Percentiles rank a stretch among this genome's conserved stretches.
phyloP scores from a whole-genome alignment of 2,329 filamentous ascomycete species.

The Stromatinia cepivora region DNA sequence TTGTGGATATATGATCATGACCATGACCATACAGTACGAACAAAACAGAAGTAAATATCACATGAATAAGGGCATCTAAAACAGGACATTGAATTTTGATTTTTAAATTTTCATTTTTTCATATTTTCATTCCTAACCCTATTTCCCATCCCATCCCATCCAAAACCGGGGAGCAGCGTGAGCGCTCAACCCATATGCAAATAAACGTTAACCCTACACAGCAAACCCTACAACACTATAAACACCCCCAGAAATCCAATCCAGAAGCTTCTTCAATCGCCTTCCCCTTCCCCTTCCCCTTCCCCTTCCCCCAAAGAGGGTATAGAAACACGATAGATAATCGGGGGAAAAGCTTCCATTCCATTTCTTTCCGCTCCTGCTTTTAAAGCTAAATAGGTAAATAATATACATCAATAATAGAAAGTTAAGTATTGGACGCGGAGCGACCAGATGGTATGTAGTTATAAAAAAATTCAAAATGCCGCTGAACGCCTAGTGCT shows the following conservation, averaged over 20 bases:
- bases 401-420: constrained; percentile 17
- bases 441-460: constrained; percentile 6
- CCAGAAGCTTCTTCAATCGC: background rate
- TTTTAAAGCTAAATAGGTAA: background rate
- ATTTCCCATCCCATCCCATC: background rate
- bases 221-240: background rate
- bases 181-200: constrained; percentile 21
- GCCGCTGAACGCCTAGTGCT: constrained; percentile 14
- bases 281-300: background rate
- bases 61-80: background rate
- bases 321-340: background rate
- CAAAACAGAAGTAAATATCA: background rate
- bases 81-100: background rate
- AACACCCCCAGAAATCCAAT: background rate
- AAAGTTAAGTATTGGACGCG: background rate
- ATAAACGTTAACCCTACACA: background rate
- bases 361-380: background rate
- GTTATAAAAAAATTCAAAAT: background rate
- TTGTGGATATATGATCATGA: too few species aligned
- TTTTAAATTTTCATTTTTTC: background rate
- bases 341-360: background rate
- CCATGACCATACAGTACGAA: background rate
- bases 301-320: background rate
- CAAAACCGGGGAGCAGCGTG: constrained; percentile 12
- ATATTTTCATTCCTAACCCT: background rate